phyloP scores from a whole-genome alignment of 2,329 filamentous ascomycete species.

The Fusarium nematophilum region DNA sequence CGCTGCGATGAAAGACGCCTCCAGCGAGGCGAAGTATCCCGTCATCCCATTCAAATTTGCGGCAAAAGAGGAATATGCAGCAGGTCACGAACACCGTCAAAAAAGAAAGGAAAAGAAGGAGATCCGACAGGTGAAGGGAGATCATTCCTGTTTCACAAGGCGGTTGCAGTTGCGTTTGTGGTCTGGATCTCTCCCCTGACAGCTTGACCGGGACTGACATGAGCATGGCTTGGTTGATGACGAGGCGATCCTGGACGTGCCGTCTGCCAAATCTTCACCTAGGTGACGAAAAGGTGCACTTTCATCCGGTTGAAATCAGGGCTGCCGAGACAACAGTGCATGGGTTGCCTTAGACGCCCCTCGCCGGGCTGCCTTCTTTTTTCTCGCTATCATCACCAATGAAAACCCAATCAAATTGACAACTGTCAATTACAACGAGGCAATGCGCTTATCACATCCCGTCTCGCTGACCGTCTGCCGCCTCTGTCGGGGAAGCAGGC shows the following conservation, averaged over 20 bases:
- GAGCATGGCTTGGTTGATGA: slow-evolving; percentile 18
- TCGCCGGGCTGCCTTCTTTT: slow-evolving; percentile 23
- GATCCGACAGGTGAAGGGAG: slow-evolving; percentile 1
- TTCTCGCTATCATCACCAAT: not conserved
- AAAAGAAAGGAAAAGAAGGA: slow-evolving; percentile 6
- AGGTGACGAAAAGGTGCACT: not conserved
- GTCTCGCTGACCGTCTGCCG: slow-evolving; percentile 1
- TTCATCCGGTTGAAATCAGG: slow-evolving; percentile 11
- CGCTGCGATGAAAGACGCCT: no score
- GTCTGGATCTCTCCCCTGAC: slow-evolving; percentile 8
- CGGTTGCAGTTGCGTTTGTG: slow-evolving; percentile 17
- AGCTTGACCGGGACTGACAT: slow-evolving; percentile 23
- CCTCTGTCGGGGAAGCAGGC: slow-evolving; percentile 14
- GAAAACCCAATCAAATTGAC: slow-evolving; percentile 4
- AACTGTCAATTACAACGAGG: not conserved
- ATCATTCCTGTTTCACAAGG: slow-evolving; percentile 16
- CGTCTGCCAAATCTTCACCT: not conserved
- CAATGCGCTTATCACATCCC: slow-evolving; percentile 7
- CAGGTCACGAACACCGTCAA: not conserved
- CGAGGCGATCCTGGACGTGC: not conserved
- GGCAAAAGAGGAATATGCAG: no score
- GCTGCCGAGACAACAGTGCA: slow-evolving; percentile 20
- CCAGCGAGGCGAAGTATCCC: not conserved
- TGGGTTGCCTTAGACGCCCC: slow-evolving; percentile 8
- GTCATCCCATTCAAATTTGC: slow-evolving; percentile 20